Base-by-base conservation (phyloP, 306 rosid species). In the Gastrolobium villosum region DNA sequence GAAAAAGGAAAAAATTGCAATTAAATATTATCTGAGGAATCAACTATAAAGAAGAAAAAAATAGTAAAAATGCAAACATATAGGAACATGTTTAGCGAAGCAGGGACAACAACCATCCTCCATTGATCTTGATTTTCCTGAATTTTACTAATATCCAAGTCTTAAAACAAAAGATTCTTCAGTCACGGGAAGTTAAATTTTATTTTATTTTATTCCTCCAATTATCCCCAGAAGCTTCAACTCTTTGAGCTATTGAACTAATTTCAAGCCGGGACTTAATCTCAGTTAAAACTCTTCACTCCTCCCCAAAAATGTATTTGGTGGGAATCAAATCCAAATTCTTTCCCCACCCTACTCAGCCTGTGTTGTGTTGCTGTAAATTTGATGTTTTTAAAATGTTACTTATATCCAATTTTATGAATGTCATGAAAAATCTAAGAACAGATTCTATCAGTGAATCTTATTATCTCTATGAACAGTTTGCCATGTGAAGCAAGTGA, bases 401-500 rank as follows among this genome's bases (percentile, higher is more conserved):
- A 20, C 8, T 9, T 9, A 3, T 6, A 5, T 36, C 26, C 53
- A 48, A 13, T 36, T 56, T 50, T 7, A 55, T 13, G n/a, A 11
- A 46, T 60, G 6, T 6, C 1, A 35, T 44, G 48, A 11, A 30
- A 65, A 67, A 61, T 7, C 56, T 26, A 7, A 10, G 3, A 0
- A 68, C 40, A 62, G 9, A 50, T 37, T 40, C 60, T 46, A 20
- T 43, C 44, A 41, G 11, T 39, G 63, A 49, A 32, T 15, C 78
- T 32, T 68, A 10, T 32, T 37, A 50, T 63, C 73, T 71, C 48
- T 30, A 63, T 10, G 43, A 6, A 71, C 41, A 43, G 15, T 10
- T 5, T 36, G 65, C 59, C 53, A 37, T 6, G 69, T 66, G 64
- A 75, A 56, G 76, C 13, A 46, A 15, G 70, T 44, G 31, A 44